Evolutionary conservation across 2,329 filamentous ascomycete species (phyloP).

Genomic region (Colletotrichum melonis): DNA sequence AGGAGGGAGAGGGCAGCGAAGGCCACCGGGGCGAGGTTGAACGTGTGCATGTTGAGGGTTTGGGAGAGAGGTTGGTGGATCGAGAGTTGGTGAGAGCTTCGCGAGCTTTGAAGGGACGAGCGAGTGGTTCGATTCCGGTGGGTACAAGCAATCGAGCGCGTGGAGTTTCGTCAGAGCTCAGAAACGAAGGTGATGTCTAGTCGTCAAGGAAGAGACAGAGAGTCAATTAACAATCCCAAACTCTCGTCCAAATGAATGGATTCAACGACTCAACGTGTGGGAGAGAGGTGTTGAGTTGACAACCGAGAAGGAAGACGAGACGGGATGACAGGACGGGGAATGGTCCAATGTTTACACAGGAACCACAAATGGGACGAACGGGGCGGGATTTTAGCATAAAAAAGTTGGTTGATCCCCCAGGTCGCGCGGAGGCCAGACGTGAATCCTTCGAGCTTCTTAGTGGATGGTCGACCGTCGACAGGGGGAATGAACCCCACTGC

Average conservation of each 20-base stretch:
- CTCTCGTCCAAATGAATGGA: background rate
- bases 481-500: slow-evolving; percentile 19
- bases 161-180: background rate
- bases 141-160: slow-evolving; percentile 7
- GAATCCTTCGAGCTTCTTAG: slow-evolving; percentile 26
- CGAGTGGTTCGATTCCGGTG: background rate
- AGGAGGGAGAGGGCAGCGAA: slow-evolving; percentile 36
- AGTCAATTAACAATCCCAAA: slow-evolving; percentile 2
- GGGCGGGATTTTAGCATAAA: slow-evolving; percentile 8
- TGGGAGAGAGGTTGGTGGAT: background rate
- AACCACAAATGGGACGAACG: slow-evolving; percentile 4
- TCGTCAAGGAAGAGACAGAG: background rate
- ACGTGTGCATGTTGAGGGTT: slow-evolving; percentile 45
- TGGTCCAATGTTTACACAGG: slow-evolving; percentile 9
- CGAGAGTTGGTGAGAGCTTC: background rate
- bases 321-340: background rate
- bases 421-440: slow-evolving; percentile 19
- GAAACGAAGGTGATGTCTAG: slow-evolving; percentile 11
- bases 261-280: background rate
- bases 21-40: slow-evolving; percentile 42
- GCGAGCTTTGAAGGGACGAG: background rate
- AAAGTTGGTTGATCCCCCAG: slow-evolving; percentile 18
- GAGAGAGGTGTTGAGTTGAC: background rate
- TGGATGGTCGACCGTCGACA: slow-evolving; percentile 11
- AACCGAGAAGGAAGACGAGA: background rate